Evolutionary conservation across 2,329 filamentous ascomycete genomes (phyloP), one percentile per base, ranked within the genome.

Genomic region (Colletotrichum brevisporum): DNA sequence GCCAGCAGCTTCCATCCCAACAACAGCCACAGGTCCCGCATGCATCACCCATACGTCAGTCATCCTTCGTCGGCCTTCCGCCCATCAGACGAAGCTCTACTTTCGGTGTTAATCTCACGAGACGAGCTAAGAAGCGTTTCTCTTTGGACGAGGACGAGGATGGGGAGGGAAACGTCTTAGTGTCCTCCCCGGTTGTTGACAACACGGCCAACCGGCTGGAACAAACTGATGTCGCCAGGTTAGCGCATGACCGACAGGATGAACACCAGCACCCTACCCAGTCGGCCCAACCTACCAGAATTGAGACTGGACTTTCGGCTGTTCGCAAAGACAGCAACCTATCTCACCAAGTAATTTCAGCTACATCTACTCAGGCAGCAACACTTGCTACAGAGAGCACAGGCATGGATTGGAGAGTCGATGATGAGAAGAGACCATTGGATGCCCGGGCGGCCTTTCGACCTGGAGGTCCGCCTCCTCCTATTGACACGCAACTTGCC

Each of bases 81-180:
- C 87, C 87, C 1, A 89, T 91, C 67, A 83, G 87, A 53, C 83
- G 87, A 39, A 84, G 83, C 15, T 90, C 89, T 16, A 87, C 86
- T 4, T 88, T 91, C 76, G 85, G 85, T 18, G 72, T 86, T 18
- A 76, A 73, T 24, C 72, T 76, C 39, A 77, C 76, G 43, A 78
- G 74, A 63, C 81, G 79, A 64, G 80, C 78, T 9, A 74, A 74
- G 12, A 78, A 77, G 53, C 76, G 74, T 27, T 75, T 78, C 66
- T 75, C 78, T 5, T 68, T 77, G 5, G 75, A 77, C 18, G 77
- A 79, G 31, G 78, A 79, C 26, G 79, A 82, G 27, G 78, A 41
- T n/a, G 31, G 39, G 8, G 41, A 55, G 16, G 41, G 43, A 16
- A 27, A 55, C 16, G 27, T 48, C n/a, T 21, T 60, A 3, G 48